Base-by-base conservation (phyloP, 2,329 filamentous ascomycete genomes). In the Pseudopithomyces chartarum region DNA sequence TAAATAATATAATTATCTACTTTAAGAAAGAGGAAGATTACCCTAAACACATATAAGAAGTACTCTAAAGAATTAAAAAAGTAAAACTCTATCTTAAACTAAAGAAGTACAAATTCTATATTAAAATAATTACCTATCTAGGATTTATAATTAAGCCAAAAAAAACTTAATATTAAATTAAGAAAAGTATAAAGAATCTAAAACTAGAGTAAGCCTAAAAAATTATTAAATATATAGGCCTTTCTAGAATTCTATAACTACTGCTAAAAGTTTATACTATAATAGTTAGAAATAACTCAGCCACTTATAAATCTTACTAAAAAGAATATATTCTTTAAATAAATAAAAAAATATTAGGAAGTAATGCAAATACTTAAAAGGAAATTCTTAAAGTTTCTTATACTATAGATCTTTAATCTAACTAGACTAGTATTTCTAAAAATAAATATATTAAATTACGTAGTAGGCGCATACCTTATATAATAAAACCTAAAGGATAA, bases 1-100 rank as follows among this genome's bases (percentile, higher is more conserved):
- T 62, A 56, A 42, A 62, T 49, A 56, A 64, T 53, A 57, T 64
- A 17, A 26, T 64, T 46, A 59, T 64, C 23, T 43, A 43, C 19
- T 45, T 45, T 17, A 11, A 3, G 2, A 26, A 43, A 2, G 15
- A 22, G 12, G 5, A 32, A 13, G 2, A 45, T 3, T 32, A 29
- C 13, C 17, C 10, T 6, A 32, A 45, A 29, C 23, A 45, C 17
- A 32, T 45, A 2, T 2, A 32, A 6, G n/a, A 45, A 32, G 26
- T 45, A 17, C n/a, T 45, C 19, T n/a, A 32, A 1, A 7, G 17
- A 10, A 45, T 29, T 48, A 17, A 26, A 22, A 43, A 43, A 26
- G 33, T 38, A 43, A 44, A 43, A 26, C 12, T 43, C 10, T 43
- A 43, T 7, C 44, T 49, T 38, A 54, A 36, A 8, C 17, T 49